phyloP scores from a whole-genome alignment of 176 grass and related monocot species.

The Cenchrus fungigraminus region DNA sequence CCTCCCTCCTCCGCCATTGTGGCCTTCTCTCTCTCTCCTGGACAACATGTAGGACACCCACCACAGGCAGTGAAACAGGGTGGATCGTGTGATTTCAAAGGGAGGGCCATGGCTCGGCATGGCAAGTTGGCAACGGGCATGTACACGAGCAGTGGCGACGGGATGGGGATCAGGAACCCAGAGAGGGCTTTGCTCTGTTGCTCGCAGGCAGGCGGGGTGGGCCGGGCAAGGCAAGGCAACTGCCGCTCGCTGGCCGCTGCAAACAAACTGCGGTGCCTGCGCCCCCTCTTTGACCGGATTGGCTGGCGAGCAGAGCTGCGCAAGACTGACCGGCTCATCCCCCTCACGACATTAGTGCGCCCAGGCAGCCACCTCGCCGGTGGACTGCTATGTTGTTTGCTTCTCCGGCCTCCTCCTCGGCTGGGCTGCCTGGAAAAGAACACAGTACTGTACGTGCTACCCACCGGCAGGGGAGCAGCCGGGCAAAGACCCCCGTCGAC shows the following conservation, averaged over 20 bases:
- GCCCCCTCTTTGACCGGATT: slow-evolving; percentile 54
- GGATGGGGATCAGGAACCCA: slow-evolving; percentile 1
- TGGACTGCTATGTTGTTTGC: slow-evolving; percentile 48
- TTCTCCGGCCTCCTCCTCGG: background rate
- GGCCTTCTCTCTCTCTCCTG: background rate
- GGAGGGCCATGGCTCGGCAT: background rate
- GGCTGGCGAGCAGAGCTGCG: background rate
- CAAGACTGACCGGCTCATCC: no score
- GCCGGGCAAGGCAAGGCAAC: background rate
- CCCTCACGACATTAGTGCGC: no score
- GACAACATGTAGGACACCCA: background rate
- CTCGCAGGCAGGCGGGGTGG: no score
- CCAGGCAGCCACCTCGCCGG: no score
- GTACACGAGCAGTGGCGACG: background rate
- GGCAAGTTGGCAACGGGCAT: background rate
- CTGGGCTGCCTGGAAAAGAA: background rate
- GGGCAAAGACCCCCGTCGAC: background rate
- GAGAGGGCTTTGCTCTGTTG: background rate
- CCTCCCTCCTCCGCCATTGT: background rate
- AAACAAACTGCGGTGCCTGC: background rate
- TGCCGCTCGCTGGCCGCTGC: slow-evolving; percentile 25
- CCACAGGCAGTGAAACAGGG: background rate
- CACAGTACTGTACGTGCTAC: background rate
- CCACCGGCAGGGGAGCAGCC: slow-evolving; percentile 20
- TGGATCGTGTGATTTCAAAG: slow-evolving; percentile 7